These are phyloP conservation scores for Ophiostoma perfectum DNA, from an alignment of 2,329 filamentous ascomycete species.

Conservation along the genomic window DNA sequence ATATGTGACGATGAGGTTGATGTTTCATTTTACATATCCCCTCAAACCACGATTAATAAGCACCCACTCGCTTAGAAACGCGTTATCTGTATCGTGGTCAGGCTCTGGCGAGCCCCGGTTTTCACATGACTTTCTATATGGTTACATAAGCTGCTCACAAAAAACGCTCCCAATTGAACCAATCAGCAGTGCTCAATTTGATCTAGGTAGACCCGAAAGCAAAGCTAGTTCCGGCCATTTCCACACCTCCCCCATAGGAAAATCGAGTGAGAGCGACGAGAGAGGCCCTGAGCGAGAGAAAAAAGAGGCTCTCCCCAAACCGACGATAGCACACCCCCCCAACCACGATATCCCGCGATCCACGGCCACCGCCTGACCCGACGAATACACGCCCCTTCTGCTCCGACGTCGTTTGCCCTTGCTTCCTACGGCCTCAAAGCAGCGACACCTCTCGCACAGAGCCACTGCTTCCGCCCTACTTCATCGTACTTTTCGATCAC, in stretches of 20 bases:
- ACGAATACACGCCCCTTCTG: background rate
- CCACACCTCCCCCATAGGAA: constrained; percentile 13
- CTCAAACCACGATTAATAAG: background rate
- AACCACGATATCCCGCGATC: background rate
- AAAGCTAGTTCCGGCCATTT: constrained; percentile 14
- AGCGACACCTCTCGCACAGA: background rate
- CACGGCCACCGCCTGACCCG: background rate
- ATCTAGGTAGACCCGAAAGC: constrained; percentile 13
- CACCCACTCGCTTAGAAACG: constrained; percentile 33
- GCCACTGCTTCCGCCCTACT: background rate
- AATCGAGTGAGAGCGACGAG: constrained; percentile 1
- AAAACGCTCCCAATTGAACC: constrained; percentile 2
- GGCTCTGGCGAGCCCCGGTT: background rate
- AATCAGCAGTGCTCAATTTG: constrained; percentile 16
- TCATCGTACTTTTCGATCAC: background rate
- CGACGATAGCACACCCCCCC: constrained; percentile 9
- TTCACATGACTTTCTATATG: background rate
- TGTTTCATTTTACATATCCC: background rate
- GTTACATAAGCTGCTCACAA: background rate
- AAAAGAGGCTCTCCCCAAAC: constrained; percentile 13
- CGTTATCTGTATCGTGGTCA: background rate
- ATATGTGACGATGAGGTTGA: background rate
- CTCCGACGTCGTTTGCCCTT: background rate
- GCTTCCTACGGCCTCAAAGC: background rate
- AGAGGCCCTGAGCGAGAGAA: constrained; percentile 1